Percentiles rank a stretch among this genome's conserved stretches.
Evolutionary conservation across 2,329 filamentous ascomycete species (phyloP).

Genomic region (Pseudogymnoascus sp.): DNA sequence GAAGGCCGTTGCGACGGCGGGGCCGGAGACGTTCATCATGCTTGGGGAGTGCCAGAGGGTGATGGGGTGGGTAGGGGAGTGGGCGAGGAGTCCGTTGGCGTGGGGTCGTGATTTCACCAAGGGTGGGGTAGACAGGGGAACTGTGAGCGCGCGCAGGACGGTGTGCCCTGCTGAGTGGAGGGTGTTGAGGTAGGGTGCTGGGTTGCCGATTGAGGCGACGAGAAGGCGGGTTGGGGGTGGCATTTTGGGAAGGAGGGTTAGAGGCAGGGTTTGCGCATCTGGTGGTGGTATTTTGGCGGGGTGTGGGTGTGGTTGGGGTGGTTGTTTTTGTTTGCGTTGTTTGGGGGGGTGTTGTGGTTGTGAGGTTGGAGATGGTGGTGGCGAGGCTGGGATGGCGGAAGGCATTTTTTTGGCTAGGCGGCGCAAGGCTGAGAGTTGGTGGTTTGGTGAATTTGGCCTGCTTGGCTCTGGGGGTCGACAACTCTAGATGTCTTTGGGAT

Average conservation of each 20-base stretch:
- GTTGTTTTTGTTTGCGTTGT: background rate
- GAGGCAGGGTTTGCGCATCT: background rate
- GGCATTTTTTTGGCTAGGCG: background rate
- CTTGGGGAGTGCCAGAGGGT: constrained; percentile 69
- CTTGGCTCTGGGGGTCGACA: background rate
- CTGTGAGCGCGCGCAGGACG: constrained; percentile 54
- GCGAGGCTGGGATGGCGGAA: background rate
- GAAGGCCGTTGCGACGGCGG: constrained; percentile 62
- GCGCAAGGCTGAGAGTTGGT: background rate
- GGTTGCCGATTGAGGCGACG: constrained; percentile 84
- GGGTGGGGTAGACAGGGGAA: constrained; percentile 33
- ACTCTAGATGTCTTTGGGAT: background rate
- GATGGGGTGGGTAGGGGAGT: constrained; percentile 47
- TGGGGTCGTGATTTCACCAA: constrained; percentile 42
- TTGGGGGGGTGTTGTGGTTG: background rate
- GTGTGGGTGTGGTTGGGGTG: background rate
- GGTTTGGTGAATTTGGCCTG: background rate
- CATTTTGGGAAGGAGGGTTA: constrained; percentile 15
- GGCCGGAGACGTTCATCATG: constrained; percentile 80
- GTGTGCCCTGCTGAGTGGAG: constrained; percentile 85
- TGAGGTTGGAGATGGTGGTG: background rate
- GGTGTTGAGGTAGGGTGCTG: constrained; percentile 65
- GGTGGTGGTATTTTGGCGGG: background rate
- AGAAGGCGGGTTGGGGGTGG: constrained; percentile 50
- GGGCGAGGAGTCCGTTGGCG: constrained; percentile 42